Conservation (phyloP, 345 rosid species). For the Ricinus communis region DNA sequence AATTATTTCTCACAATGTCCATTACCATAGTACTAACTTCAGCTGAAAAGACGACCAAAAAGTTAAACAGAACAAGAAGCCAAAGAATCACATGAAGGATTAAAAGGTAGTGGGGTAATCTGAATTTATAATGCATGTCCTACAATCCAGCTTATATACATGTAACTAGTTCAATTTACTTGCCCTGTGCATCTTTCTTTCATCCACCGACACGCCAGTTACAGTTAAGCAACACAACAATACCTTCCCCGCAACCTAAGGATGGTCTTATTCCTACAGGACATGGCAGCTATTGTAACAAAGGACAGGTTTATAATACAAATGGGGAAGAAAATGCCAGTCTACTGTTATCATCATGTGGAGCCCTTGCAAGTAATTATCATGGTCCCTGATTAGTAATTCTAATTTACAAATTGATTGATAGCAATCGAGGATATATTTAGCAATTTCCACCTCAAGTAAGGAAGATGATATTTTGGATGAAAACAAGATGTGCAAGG, state of each 20-base stretch:
- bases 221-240: not conserved
- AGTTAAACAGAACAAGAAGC: not conserved
- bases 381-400: conserved; percentile 12
- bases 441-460: conserved; percentile 20
- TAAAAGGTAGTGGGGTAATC: not conserved
- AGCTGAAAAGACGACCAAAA: not conserved
- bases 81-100: not conserved
- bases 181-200: not conserved
- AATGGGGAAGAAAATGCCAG: not conserved
- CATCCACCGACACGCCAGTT: conserved; percentile 15
- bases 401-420: not conserved
- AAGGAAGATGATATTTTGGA: conserved; percentile 16
- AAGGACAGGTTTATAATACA: not conserved
- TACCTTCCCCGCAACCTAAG: conserved; percentile 7
- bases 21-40: too few species aligned
- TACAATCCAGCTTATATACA: not conserved
- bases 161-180: not conserved
- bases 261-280: not conserved
- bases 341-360: conserved; percentile 8
- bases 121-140: not conserved
- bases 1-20: not conserved
- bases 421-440: conserved; percentile 10
- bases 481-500: not conserved
- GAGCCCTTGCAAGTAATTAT: not conserved
- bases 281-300: not conserved